A percentile compares a stretch with the other conserved stretches of the same genome.
phyloP scores from a whole-genome alignment of 2,329 filamentous ascomycete genomes.

The Xylariaceae sp. region DNA sequence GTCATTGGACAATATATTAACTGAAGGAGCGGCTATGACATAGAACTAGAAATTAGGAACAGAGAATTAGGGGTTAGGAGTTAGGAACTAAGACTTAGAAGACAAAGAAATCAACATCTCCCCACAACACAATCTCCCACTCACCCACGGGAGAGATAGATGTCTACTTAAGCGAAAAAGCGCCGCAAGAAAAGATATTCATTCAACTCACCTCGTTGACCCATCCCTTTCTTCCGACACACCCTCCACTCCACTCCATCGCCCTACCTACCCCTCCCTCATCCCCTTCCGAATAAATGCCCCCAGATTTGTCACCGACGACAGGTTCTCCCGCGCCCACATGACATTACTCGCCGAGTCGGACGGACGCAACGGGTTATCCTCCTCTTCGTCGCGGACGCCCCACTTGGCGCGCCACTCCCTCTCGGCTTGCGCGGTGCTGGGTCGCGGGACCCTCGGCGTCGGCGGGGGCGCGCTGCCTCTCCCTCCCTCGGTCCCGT shows the following conservation, averaged over 20 bases:
- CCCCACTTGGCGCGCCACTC: slow-evolving; percentile 9
- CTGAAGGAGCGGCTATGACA: too few species aligned
- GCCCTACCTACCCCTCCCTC: background rate
- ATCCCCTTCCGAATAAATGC: slow-evolving; percentile 1
- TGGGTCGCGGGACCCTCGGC: background rate
- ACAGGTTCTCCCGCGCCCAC: background rate
- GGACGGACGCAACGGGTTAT: slow-evolving; percentile 1
- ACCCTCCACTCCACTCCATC: too few species aligned
- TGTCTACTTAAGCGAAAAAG: too few species aligned
- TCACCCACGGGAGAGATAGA: too few species aligned
- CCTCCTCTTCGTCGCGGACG: slow-evolving; percentile 2
- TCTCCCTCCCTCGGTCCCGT: background rate
- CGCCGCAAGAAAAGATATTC: too few species aligned
- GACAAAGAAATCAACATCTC: too few species aligned
- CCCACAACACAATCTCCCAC: too few species aligned
- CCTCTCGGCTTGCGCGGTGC: background rate
- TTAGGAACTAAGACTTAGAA: too few species aligned
- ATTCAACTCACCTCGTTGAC: too few species aligned
- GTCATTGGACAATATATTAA: too few species aligned
- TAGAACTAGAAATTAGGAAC: too few species aligned
- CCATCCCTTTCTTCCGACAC: background rate
- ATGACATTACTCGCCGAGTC: slow-evolving; percentile 13
- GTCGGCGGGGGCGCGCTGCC: background rate
- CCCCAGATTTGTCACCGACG: background rate
- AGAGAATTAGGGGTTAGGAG: too few species aligned